These are phyloP conservation scores for Daldinia caldariorum DNA, from an alignment of 495 filamentous ascomycete species.

Conservation along the genomic window DNA sequence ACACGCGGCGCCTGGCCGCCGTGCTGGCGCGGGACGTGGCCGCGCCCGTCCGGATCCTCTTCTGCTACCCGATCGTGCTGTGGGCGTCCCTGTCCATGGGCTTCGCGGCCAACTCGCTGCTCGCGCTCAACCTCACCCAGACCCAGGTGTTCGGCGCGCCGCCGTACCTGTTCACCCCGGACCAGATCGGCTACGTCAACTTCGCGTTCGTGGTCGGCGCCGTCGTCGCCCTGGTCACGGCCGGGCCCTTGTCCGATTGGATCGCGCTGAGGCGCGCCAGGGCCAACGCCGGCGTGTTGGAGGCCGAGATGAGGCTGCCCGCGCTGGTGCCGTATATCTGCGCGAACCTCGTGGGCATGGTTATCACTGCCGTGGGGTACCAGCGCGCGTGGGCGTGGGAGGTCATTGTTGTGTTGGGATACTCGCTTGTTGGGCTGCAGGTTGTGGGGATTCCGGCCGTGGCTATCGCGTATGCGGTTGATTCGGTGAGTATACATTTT, in stretches of 20 bases:
- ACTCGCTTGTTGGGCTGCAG: conserved; percentile 65
- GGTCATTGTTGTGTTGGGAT: conserved; percentile 63
- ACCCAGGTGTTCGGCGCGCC: conserved; percentile 67
- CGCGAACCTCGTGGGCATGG: conserved; percentile 65
- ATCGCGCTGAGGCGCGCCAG: conserved; percentile 64
- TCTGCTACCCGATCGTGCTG: conserved; percentile 69
- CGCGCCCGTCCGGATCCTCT: conserved; percentile 64
- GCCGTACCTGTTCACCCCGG: conserved; percentile 65
- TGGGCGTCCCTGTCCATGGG: conserved; percentile 68
- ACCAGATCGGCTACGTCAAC: conserved; percentile 63
- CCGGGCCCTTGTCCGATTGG: conserved; percentile 68
- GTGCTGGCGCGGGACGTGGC: conserved; percentile 50
- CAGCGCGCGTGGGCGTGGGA: conserved; percentile 66
- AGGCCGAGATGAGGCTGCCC: conserved; percentile 72
- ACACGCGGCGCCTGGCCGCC: conserved; percentile 49
- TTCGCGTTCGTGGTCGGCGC: conserved; percentile 50
- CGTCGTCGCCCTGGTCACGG: conserved; percentile 62
- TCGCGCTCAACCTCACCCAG: conserved; percentile 71
- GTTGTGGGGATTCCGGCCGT: conserved; percentile 67
- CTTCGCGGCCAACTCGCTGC: conserved; percentile 67
- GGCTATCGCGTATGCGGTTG: conserved; percentile 47
- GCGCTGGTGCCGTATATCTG: conserved; percentile 67
- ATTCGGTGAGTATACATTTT: conserved; percentile 49
- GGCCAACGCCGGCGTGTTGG: conserved; percentile 66
- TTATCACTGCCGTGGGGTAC: conserved; percentile 68